A percentile compares a stretch with the other conserved stretches of the same genome.
These are phyloP conservation scores for Hyaloscypha hepaticicola DNA, from an alignment of 495 filamentous ascomycete species.

Conservation along the genomic window DNA sequence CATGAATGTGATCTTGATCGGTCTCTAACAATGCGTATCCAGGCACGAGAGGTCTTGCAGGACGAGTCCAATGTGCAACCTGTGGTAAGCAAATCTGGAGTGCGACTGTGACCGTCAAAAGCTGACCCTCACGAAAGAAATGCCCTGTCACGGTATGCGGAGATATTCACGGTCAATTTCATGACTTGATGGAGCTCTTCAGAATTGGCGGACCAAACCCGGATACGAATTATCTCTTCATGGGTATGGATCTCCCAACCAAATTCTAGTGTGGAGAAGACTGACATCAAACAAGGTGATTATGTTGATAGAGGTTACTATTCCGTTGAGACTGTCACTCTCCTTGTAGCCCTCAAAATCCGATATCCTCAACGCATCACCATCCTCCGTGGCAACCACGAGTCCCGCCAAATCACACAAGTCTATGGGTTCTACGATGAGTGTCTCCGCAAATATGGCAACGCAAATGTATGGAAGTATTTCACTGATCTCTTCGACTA, in stretches of 20 bases:
- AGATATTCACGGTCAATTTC: conserved; percentile 92
- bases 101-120: conserved; percentile 2
- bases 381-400: conserved; percentile 95
- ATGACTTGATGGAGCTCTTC: conserved; percentile 93
- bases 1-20: conserved; percentile 14
- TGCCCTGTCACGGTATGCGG: conserved; percentile 92
- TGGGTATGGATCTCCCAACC: conserved; percentile 56
- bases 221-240: conserved; percentile 94
- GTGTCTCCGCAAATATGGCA: conserved; percentile 95
- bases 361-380: conserved; percentile 95
- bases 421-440: conserved; percentile 99
- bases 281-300: conserved; percentile 60
- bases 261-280: background rate
- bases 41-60: conserved; percentile 95
- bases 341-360: conserved; percentile 93
- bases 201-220: conserved; percentile 89
- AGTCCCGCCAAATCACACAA: conserved; percentile 95
- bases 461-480: conserved; percentile 99
- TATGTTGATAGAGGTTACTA: conserved; percentile 98
- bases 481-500: conserved; percentile 99
- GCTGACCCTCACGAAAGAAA: conserved; percentile 59
- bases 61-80: conserved; percentile 98
- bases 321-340: conserved; percentile 92
- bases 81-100: conserved; percentile 66
- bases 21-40: conserved; percentile 22